Evolutionary conservation across 1,284 basidiomycete species (phyloP).

Genomic region (Microbotryomycetes sp.): DNA sequence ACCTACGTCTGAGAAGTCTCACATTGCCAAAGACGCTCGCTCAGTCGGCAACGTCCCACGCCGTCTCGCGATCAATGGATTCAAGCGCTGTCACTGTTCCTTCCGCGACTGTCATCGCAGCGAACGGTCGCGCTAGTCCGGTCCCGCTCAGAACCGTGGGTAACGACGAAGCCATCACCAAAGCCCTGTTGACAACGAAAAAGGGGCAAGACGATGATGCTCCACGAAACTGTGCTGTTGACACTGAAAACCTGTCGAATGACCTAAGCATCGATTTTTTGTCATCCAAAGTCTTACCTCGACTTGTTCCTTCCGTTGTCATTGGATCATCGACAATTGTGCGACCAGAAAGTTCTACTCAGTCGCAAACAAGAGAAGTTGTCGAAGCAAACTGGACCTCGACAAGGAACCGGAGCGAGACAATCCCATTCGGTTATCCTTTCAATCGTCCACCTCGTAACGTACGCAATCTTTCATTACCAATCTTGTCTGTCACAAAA

Average conservation of each 20-base stretch:
- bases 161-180: conserved; percentile 13
- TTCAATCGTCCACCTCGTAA: neutral
- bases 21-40: conserved; percentile 16
- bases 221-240: neutral
- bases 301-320: conserved; percentile 20
- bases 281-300: conserved; percentile 20
- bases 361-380: neutral
- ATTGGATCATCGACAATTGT: conserved; percentile 9
- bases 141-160: neutral
- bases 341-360: neutral
- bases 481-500: neutral
- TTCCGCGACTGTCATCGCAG: conserved; percentile 17
- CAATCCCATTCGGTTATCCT: neutral
- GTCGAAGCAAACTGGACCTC: neutral
- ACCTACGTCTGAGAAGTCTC: conserved; percentile 27
- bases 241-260: neutral
- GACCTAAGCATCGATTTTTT: conserved; percentile 23
- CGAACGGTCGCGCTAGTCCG: conserved; percentile 11
- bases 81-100: conserved; percentile 5
- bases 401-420: neutral
- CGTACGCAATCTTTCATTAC: conserved; percentile 13
- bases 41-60: neutral
- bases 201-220: neutral
- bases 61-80: neutral
- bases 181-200: conserved; percentile 10